Conservation (phyloP, 1,284 basidiomycete genomes). For the Tausonia pullulans region DNA sequence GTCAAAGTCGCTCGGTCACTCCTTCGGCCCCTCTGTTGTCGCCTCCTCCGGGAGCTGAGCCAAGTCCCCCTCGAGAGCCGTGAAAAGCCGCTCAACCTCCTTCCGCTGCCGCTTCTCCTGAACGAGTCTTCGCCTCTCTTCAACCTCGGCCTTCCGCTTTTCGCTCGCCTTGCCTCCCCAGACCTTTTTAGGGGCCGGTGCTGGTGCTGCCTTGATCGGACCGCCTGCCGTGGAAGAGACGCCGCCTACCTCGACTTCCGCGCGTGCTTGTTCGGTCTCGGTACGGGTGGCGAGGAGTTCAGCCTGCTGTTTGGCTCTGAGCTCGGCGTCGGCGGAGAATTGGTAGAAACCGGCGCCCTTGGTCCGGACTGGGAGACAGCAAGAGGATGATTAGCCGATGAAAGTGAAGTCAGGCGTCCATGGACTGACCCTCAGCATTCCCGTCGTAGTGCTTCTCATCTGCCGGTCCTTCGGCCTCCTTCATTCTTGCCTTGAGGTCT, state of each 20-base stretch:
- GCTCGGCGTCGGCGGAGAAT: slow-evolving; percentile 71
- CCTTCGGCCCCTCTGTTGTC: too few relatives aligned
- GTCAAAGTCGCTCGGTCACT: background rate
- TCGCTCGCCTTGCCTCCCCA: slow-evolving; percentile 45
- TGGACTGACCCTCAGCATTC: slow-evolving; percentile 49
- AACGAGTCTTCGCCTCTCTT: slow-evolving; percentile 59
- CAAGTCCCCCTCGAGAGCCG: slow-evolving; percentile 24
- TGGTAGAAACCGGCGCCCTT: slow-evolving; percentile 82
- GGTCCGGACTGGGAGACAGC: slow-evolving; percentile 42
- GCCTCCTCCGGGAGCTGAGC: background rate
- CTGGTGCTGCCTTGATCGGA: slow-evolving; percentile 24
- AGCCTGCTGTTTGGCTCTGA: slow-evolving; percentile 63
- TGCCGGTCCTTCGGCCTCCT: slow-evolving; percentile 56
- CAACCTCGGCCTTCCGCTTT: slow-evolving; percentile 66
- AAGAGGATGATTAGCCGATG: background rate
- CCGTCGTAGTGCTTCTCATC: slow-evolving; percentile 72
- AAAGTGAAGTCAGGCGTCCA: background rate
- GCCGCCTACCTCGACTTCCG: slow-evolving; percentile 44
- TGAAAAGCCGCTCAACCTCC: slow-evolving; percentile 28
- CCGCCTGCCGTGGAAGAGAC: slow-evolving; percentile 20
- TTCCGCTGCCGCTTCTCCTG: slow-evolving; percentile 66
- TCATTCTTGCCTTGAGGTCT: slow-evolving; percentile 62
- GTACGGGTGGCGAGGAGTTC: slow-evolving; percentile 52
- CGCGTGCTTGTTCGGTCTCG: slow-evolving; percentile 58
- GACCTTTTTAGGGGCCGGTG: slow-evolving; percentile 36